Base-by-base conservation (phyloP, 768 basidiomycete genomes). In the Mycena floridula region DNA sequence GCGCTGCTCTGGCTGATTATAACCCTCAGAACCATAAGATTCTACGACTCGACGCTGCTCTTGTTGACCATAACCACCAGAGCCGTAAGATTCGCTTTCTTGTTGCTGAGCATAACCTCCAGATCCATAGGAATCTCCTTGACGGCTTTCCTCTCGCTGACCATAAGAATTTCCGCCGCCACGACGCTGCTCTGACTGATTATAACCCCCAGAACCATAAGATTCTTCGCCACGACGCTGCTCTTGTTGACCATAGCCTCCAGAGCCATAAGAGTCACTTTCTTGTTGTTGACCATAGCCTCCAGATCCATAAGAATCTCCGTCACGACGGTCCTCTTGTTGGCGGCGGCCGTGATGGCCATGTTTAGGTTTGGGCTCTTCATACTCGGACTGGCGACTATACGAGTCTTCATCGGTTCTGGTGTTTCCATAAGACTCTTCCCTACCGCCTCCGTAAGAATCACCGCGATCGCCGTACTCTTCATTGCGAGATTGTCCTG, bases 211-310 rank as follows among this genome's bases (percentile, higher is more conserved):
- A 26, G 20, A 25, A 12, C 24, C 24, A 25, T 3, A 25, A 42
- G 40, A 25, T 24, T 27, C n/a, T n/a, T 44, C 43, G 7, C 37
- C 43, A 24, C 16, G 27, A 28, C 22, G 16, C 11, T 8, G 18
- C 7, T 20, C 21, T 20, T 44, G 15, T 25, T 25, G 5, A 18
- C n/a, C 45, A 7, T 42, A 46, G 30, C 39, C 26, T 20, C 44
- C 22, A 13, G 42, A 9, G 43, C 18, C 25, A 13, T 43, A 21
- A 13, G 13, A 2, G 20, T 27, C 7, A 8, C 46, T 30, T 13
- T 25, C 27, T 43, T 53, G 50, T 27, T 45, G 26, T 25, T 49
- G 40, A 22, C 51, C 48, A 28, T 50, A 44, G 5, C 45, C 47
- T 27, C 50, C 50, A 24, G 44, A 47, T n/a, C 32, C 49, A 43